phyloP scores from a whole-genome alignment of 2,329 filamentous ascomycete species.

The Aschersonia sp. region DNA sequence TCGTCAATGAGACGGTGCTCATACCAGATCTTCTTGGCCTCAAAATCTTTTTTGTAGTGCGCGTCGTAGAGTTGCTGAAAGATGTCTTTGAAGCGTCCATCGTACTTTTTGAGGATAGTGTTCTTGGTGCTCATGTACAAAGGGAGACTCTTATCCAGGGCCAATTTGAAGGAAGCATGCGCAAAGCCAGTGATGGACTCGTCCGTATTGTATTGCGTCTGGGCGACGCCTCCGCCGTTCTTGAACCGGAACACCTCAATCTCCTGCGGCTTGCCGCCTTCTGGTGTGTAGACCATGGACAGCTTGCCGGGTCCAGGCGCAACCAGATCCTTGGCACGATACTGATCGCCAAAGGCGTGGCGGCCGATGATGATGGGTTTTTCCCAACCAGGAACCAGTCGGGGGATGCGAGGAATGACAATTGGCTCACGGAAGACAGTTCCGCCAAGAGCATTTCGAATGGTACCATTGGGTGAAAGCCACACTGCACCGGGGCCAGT shows the following conservation, averaged over 20 bases:
- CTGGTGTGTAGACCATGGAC: conserved; percentile 87
- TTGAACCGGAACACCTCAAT: conserved; percentile 88
- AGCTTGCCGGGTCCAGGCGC: conserved; percentile 74
- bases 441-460: conserved; percentile 63
- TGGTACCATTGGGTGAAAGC: conserved; percentile 92
- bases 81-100: conserved; percentile 97
- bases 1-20: conserved; percentile 98
- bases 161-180: conserved; percentile 92
- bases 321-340: conserved; percentile 87
- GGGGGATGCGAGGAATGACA: conserved; percentile 83
- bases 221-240: conserved; percentile 71
- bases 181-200: conserved; percentile 92
- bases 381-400: conserved; percentile 93
- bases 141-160: conserved; percentile 73
- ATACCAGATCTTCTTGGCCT: conserved; percentile 92
- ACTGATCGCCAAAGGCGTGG: conserved; percentile 97
- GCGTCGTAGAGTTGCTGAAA: conserved; percentile 94
- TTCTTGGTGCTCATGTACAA: conserved; percentile 99
- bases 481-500: conserved; percentile 49
- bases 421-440: conserved; percentile 99
- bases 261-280: conserved; percentile 64
- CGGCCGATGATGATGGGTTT: conserved; percentile 98
- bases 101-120: conserved; percentile 98
- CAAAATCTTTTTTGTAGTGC: conserved; percentile 76
- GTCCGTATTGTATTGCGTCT: conserved; percentile 97